These are phyloP conservation scores for Knufia petricola DNA, from an alignment of 2,329 filamentous ascomycete species.

Conservation along the genomic window DNA sequence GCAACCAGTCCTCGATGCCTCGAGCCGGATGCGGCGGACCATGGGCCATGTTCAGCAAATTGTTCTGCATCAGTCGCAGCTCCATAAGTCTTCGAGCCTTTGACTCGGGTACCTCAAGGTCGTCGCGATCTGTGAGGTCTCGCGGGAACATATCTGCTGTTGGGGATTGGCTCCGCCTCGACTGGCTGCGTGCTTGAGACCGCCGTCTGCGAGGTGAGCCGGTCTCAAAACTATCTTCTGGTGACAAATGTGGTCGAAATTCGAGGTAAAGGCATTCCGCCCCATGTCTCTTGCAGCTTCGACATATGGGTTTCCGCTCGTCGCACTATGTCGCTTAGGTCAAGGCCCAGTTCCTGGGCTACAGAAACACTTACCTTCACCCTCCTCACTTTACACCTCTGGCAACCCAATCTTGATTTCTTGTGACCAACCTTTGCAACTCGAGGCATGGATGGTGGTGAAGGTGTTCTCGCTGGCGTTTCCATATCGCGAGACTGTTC, in stretches of 20 bases:
- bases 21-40: conserved; percentile 1
- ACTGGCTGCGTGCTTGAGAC: not conserved
- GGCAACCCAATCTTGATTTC: conserved; percentile 18
- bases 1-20: conserved; percentile 2
- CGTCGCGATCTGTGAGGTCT: not conserved
- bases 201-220: not conserved
- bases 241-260: not conserved
- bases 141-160: conserved; percentile 4
- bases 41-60: conserved; percentile 5
- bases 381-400: conserved; percentile 17
- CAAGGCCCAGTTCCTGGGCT: not conserved
- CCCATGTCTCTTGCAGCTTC: conserved; percentile 9
- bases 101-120: conserved; percentile 11
- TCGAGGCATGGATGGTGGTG: conserved; percentile 28
- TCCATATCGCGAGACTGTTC: not conserved
- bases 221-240: not conserved
- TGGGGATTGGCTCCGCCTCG: not conserved
- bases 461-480: conserved; percentile 13
- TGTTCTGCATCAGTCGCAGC: conserved; percentile 14
- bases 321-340: conserved; percentile 11
- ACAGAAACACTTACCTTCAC: conserved; percentile 12
- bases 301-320: conserved; percentile 11
- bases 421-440: conserved; percentile 19
- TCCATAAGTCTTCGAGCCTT: conserved; percentile 13
- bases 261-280: conserved; percentile 11